A percentile compares a stretch with the other conserved stretches of the same genome.
Conservation (phyloP, 305 asterid genomes). For the Salvia sclarea region DNA sequence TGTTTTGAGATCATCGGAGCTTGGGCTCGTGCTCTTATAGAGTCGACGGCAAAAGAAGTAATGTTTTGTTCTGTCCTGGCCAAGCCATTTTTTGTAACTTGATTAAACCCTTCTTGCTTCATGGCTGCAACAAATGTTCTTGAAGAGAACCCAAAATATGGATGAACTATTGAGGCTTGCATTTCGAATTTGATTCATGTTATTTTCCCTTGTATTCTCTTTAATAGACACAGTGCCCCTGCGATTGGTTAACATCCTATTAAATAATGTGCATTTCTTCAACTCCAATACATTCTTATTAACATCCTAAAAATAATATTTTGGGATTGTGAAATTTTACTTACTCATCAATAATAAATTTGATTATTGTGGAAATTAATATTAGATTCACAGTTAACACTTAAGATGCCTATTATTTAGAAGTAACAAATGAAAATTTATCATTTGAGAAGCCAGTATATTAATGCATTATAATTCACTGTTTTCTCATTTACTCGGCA, state of each 20-base stretch:
- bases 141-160: background rate
- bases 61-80: too few species aligned
- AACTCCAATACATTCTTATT: too few species aligned
- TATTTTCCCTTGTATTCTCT: background rate
- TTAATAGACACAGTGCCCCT: too few species aligned
- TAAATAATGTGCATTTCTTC: background rate
- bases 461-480: too few species aligned
- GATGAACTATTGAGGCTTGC: background rate
- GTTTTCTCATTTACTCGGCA: background rate
- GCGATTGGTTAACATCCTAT: slow-evolving; percentile 12
- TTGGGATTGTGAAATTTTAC: too few species aligned
- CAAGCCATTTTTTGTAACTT: slow-evolving; percentile 28
- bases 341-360: too few species aligned
- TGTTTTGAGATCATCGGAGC: slow-evolving; percentile 59
- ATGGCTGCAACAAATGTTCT: slow-evolving; percentile 24
- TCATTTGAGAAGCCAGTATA: too few species aligned
- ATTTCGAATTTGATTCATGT: slow-evolving; percentile 9
- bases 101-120: slow-evolving; percentile 7
- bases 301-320: too few species aligned
- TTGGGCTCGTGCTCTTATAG: slow-evolving; percentile 67
- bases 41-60: background rate
- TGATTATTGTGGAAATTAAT: too few species aligned
- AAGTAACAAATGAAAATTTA: too few species aligned
- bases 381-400: too few species aligned
- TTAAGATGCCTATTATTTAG: too few species aligned